Evolutionary conservation across 345 rosid species (phyloP), one percentile per base, ranked within the genome.

Genomic region (Iberis pinnata): DNA sequence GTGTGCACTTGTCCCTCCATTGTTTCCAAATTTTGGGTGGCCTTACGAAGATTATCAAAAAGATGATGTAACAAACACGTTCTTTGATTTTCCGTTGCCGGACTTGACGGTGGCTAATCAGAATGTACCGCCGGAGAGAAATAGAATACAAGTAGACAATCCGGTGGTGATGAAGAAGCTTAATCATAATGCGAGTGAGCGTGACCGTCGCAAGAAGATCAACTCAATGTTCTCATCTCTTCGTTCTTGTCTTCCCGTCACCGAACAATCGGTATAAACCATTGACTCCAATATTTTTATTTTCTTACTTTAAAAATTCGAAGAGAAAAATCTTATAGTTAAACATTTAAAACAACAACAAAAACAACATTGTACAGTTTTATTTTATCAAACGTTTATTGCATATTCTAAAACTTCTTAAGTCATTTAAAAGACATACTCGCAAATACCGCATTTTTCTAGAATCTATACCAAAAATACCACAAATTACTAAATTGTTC

Each of bases 131-230:
- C 22, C 60, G 6, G 65, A 59, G 49, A 35, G 7, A 12, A 26
- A 45, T 8, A 40, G 12, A 14, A 43, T 8, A 20, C 15, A 24
- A 41, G 38, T 2, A 46, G 9, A 46, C 18, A 53, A 39, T 33
- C 49, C 32, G 4, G 18, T 29, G 16, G 35, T 53, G 45, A 53
- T 53, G 71, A 53, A 54, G 61, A 83, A 83, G 78, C 75, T 83
- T 33, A 70, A 78, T 41, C 92, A 83, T 73, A 86, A 81, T 47
- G 86, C 84, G 0, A 79, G 78, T 2, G 95, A 86, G 39, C 80
- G 88, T 9, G 64, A 70, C 12, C 82, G 88, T 12, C 76, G 95
- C 10, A 79, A 61, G 75, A 83, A 72, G 68, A 71, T 86, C 59
- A 86, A 81, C 41, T 12, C 20, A 25, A 61, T 83, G 55, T 83